Evolutionary conservation across 176 grass and related monocot genomes (phyloP).

Genomic region (Aegilops sharonensis): DNA sequence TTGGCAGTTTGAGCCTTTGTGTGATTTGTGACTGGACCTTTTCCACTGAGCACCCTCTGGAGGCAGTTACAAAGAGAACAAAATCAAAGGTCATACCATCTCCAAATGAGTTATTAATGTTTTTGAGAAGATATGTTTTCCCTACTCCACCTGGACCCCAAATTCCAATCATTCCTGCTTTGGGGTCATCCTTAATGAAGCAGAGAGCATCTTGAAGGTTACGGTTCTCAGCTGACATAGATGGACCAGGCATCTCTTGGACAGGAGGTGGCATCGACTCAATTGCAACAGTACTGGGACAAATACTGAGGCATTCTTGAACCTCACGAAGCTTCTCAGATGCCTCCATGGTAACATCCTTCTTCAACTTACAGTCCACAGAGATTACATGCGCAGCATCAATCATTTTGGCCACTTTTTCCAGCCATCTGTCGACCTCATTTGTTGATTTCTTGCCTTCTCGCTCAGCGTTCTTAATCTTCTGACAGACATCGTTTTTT

Average conservation of each 20-base stretch:
- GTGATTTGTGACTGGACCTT: neutral
- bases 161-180: neutral
- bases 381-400: too few relatives aligned
- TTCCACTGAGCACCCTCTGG: neutral
- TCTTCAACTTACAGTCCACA: neutral
- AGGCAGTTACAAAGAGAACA: neutral
- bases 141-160: constrained; percentile 9
- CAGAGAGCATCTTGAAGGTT: neutral
- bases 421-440: too few relatives aligned
- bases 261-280: constrained; percentile 13
- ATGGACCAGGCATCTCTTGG: constrained; percentile 13
- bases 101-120: neutral
- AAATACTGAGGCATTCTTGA: neutral
- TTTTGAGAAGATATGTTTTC: neutral
- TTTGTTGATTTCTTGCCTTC: too few relatives aligned
- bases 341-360: neutral
- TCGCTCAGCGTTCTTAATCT: neutral
- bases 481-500: neutral
- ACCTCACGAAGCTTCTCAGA: neutral
- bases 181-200: neutral
- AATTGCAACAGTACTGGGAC: neutral
- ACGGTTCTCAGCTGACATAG: neutral
- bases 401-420: too few relatives aligned
- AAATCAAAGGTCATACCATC: neutral
- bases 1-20: neutral